Evolutionary conservation across 495 filamentous ascomycete genomes (phyloP).

Genomic region (Usnea hakonensis): DNA sequence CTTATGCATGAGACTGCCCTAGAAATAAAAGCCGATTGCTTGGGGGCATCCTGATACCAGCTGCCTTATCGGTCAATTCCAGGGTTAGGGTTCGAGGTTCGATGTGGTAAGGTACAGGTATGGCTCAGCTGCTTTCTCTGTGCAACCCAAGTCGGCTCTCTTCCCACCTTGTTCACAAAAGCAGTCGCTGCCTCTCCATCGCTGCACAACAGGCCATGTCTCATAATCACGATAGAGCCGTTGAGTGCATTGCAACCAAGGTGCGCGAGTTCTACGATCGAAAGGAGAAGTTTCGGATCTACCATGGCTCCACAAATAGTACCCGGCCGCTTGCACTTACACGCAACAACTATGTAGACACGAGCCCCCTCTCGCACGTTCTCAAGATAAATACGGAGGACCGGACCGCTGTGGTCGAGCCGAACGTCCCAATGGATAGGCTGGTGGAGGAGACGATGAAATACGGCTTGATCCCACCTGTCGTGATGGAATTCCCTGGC

Average conservation of each 20-base stretch:
- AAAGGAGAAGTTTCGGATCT: constrained; percentile 61
- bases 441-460: constrained; percentile 37
- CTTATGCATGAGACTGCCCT: too few relatives aligned
- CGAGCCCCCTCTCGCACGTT: constrained; percentile 44
- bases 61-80: too few relatives aligned
- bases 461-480: constrained; percentile 41
- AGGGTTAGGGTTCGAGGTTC: too few relatives aligned
- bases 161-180: background rate
- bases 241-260: constrained; percentile 37
- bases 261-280: constrained; percentile 51
- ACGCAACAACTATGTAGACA: constrained; percentile 48
- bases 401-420: constrained; percentile 43
- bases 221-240: constrained; percentile 36
- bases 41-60: too few relatives aligned
- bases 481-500: constrained; percentile 53
- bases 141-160: background rate
- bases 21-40: too few relatives aligned
- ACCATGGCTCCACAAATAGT: constrained; percentile 70
- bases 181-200: background rate
- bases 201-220: background rate
- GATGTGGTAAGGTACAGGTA: too few relatives aligned
- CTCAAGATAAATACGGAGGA: constrained; percentile 40
- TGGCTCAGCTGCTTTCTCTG: background rate
- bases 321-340: constrained; percentile 46
- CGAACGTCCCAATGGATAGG: constrained; percentile 46